These are phyloP conservation scores for Delphinella strobiligena DNA, from an alignment of 2,329 filamentous ascomycete genomes.

Conservation along the genomic window DNA sequence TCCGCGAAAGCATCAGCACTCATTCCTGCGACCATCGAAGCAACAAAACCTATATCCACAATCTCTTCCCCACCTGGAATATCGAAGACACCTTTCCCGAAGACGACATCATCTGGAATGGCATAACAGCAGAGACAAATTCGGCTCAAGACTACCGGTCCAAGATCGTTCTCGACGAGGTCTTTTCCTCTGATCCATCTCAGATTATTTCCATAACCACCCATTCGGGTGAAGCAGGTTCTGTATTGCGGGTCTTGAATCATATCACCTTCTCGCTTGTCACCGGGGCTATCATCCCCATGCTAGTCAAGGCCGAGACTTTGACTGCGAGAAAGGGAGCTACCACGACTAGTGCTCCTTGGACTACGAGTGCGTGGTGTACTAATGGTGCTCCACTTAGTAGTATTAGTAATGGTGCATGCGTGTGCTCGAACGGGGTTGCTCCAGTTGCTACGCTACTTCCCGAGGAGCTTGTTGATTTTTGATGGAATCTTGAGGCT, in stretches of 20 bases:
- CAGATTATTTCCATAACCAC: constrained; percentile 49
- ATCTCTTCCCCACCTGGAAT: constrained; percentile 39
- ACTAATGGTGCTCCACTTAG: constrained; percentile 21
- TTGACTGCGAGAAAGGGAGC: constrained; percentile 20
- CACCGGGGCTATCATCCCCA: constrained; percentile 58
- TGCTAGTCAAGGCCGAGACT: constrained; percentile 49
- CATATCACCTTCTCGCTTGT: constrained; percentile 50
- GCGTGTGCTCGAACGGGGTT: constrained; percentile 16
- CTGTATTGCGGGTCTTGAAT: constrained; percentile 42
- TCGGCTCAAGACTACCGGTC: constrained; percentile 40
- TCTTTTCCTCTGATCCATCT: constrained; percentile 41
- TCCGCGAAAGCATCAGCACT: constrained; percentile 54
- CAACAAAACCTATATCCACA: constrained; percentile 41
- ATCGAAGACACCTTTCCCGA: constrained; percentile 53
- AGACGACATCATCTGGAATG: constrained; percentile 42
- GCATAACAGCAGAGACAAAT: constrained; percentile 37
- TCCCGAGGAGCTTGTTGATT: neutral
- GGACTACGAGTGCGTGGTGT: constrained; percentile 22
- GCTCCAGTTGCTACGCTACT: constrained; percentile 4
- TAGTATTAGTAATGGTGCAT: constrained; percentile 15
- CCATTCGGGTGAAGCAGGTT: constrained; percentile 46
- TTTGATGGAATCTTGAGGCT: no score
- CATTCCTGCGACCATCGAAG: constrained; percentile 57
- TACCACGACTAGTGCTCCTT: constrained; percentile 18
- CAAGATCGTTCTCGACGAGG: constrained; percentile 41